phyloP scores from a whole-genome alignment of 1,139 yeast species.

The Candida glucosophila region DNA sequence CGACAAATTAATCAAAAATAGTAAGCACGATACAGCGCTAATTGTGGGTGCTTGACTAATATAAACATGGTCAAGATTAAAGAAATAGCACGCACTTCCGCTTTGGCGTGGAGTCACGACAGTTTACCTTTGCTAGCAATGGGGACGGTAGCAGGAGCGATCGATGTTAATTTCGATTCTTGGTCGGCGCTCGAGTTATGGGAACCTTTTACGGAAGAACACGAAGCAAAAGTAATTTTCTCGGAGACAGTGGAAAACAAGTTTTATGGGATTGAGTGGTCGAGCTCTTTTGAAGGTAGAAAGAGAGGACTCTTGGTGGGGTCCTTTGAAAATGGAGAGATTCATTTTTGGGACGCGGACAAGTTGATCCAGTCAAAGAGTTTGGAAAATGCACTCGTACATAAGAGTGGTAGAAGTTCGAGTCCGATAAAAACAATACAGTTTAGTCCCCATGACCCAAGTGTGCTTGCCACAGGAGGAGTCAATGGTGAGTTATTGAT shows the following conservation, averaged over 20 bases:
- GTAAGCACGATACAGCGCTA: too few species aligned
- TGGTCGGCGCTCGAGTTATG: conserved; percentile 71
- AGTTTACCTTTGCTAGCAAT: conserved; percentile 70
- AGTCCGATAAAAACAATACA: conserved; percentile 67
- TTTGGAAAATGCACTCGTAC: conserved; percentile 35
- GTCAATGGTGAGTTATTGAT: conserved; percentile 76
- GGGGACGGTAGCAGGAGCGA: conserved; percentile 92
- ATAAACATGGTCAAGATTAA: conserved; percentile 86
- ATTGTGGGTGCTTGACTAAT: too few species aligned
- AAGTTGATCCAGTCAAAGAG: conserved; percentile 30
- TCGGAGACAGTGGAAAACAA: conserved; percentile 46
- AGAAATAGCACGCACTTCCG: conserved; percentile 79
- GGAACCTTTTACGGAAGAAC: conserved; percentile 49
- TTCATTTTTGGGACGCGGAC: conserved; percentile 69
- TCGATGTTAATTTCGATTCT: conserved; percentile 80
- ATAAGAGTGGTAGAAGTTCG: conserved; percentile 50
- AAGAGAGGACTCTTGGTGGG: conserved; percentile 67
- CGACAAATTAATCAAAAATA: too few species aligned
- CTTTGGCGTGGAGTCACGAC: conserved; percentile 91
- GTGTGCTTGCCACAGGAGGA: conserved; percentile 81
- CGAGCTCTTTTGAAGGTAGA: conserved; percentile 49
- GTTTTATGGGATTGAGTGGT: conserved; percentile 85
- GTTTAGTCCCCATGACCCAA: conserved; percentile 68
- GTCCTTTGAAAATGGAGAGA: conserved; percentile 75
- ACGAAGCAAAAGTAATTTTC: conserved; percentile 39